Base-by-base conservation (phyloP, 495 filamentous ascomycete species). In the Aspergillus bertholletiae region DNA sequence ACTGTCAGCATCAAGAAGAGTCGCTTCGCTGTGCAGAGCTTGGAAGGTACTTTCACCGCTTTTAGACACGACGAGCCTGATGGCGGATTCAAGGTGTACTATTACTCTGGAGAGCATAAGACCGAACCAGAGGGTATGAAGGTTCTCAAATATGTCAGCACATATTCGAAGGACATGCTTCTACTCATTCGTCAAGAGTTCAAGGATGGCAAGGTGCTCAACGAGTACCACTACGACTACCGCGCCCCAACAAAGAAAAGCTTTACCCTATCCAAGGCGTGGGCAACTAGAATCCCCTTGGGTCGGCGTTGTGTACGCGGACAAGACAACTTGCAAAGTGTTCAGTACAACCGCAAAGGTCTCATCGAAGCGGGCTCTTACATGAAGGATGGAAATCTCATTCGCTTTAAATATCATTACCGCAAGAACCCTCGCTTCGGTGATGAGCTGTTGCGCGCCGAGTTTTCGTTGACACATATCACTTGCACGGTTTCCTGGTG, bases 401-500 rank as follows among this genome's bases (percentile, higher is more conserved):
- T 84, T 27, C 72, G 75, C 26, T 85, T 84, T 74, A 76, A 79
- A 49, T 80, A 78, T 49, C 75, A 77, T 50, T 84, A 85, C 63
- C 78, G 80, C 46, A 83, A 83, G 58, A 79, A 76, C 49, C 74
- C 79, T 9, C 74, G 66, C 30, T 81, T 75, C 48, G 79, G 77
- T 17, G 82, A 82, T 55, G 81, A 82, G 51, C 68, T 85, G 12
- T 73, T 85, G 6, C 74, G 82, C 39, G 82, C 76, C 5, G 82
- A 84, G 53, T 85, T 78, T 56, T 72, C 75, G 3, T 64, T 84
- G 49, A 71, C 76, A 13, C 79, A 83, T 56, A 77, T 82, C 58
- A 80, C 71, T 50, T 78, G 74, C 51, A 78, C 74, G 13, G 79
- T 84, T 0, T 75, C 77, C n/a, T 85, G 82, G 82, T 80, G 77